Evolutionary conservation across 768 basidiomycete genomes (phyloP).

Genomic region (Amanita inopinata): DNA sequence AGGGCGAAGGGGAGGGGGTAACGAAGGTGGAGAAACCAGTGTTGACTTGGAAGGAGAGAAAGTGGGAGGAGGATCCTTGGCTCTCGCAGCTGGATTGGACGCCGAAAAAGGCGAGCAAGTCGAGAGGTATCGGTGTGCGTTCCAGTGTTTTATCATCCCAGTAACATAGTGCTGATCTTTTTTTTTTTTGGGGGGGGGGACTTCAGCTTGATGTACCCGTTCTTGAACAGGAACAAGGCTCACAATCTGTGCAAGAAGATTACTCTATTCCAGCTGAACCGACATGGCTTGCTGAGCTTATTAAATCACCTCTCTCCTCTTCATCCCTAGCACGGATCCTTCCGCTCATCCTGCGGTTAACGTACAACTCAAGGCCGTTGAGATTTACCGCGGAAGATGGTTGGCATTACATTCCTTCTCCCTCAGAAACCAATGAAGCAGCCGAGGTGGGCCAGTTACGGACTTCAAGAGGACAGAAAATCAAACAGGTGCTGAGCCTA

Average conservation of each 20-base stretch:
- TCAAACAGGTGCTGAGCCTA: conserved; percentile 30
- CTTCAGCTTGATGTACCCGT: not conserved
- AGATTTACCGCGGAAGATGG: conserved; percentile 41
- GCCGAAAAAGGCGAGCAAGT: conserved; percentile 67
- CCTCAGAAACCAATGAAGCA: conserved; percentile 14
- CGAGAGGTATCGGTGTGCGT: conserved; percentile 41
- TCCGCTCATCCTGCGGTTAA: conserved; percentile 57
- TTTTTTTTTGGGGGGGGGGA: too few species aligned
- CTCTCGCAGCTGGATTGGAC: conserved; percentile 92
- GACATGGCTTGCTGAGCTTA: conserved; percentile 39
- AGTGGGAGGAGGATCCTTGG: conserved; percentile 74
- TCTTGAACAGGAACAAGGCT: not conserved
- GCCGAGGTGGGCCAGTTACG: conserved; percentile 28
- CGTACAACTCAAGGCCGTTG: conserved; percentile 54
- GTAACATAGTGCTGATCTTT: too few species aligned
- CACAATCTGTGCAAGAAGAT: too few species aligned
- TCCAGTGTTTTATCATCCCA: too few species aligned
- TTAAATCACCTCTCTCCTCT: conserved; percentile 27
- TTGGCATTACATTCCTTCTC: conserved; percentile 69
- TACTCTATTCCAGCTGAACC: too few species aligned
- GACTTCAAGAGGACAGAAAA: conserved; percentile 35
- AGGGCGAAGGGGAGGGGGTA: conserved; percentile 21
- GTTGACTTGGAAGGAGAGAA: too few species aligned
- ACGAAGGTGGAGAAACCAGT: too few species aligned
- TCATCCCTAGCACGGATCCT: conserved; percentile 51